These are phyloP conservation scores for Aspergillus asperescens DNA, from an alignment of 495 filamentous ascomycete species.

Conservation along the genomic window DNA sequence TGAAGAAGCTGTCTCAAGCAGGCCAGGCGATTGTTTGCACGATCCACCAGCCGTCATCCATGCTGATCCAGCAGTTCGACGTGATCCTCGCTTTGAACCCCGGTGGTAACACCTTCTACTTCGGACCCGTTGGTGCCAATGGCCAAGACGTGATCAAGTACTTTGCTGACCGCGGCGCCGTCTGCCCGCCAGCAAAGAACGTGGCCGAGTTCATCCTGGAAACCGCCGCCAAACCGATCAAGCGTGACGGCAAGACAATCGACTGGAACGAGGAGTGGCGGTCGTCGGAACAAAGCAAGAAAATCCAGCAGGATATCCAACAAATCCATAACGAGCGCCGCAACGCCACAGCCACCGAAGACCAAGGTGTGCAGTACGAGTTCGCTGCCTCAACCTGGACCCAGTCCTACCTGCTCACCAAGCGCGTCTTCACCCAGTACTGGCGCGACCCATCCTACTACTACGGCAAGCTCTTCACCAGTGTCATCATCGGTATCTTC, in stretches of 20 bases:
- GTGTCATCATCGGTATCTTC: slow-evolving; percentile 63
- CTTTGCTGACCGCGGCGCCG: slow-evolving; percentile 56
- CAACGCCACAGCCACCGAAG: slow-evolving; percentile 38
- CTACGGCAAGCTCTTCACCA: slow-evolving; percentile 68
- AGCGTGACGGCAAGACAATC: slow-evolving; percentile 45
- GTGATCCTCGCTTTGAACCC: slow-evolving; percentile 66
- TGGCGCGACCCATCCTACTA: slow-evolving; percentile 70
- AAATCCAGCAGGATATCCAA: slow-evolving; percentile 55
- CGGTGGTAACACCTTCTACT: slow-evolving; percentile 69
- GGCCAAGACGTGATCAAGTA: slow-evolving; percentile 59
- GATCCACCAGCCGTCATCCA: slow-evolving; percentile 71
- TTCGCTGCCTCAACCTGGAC: slow-evolving; percentile 58
- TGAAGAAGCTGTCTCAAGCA: slow-evolving; percentile 73
- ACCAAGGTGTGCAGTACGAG: slow-evolving; percentile 41
- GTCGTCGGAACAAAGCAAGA: slow-evolving; percentile 51
- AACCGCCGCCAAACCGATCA: slow-evolving; percentile 59
- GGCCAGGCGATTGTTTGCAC: slow-evolving; percentile 77
- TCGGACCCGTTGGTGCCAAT: slow-evolving; percentile 64
- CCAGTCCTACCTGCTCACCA: slow-evolving; percentile 57
- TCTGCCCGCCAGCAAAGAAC: slow-evolving; percentile 62
- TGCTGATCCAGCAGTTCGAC: slow-evolving; percentile 72
- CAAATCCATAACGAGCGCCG: slow-evolving; percentile 51
- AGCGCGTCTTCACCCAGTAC: slow-evolving; percentile 62
- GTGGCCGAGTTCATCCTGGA: slow-evolving; percentile 85
- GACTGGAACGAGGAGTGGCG: slow-evolving; percentile 73